phyloP scores from a whole-genome alignment of 768 basidiomycete species.

The Amanita subjunquillea region DNA sequence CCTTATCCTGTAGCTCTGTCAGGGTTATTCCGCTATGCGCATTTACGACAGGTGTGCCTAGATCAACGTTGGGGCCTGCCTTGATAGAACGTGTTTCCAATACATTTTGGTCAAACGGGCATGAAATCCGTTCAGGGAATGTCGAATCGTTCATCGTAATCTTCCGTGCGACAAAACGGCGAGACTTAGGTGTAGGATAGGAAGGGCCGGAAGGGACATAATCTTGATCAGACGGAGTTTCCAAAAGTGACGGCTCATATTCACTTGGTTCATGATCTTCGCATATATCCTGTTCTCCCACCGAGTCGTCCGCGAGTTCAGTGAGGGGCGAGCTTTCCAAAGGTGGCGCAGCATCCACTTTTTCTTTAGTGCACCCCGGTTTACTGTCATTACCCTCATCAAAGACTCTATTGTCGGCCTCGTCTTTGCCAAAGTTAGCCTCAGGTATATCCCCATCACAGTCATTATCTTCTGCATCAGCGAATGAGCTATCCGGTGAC shows the following conservation, averaged over 20 bases:
- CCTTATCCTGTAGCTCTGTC: constrained; percentile 42
- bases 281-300: background rate
- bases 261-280: constrained; percentile 2
- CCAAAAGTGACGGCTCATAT: constrained; percentile 1
- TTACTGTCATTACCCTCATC: background rate
- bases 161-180: background rate
- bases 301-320: background rate
- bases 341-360: background rate
- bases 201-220: background rate
- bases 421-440: background rate
- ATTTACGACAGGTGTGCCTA: constrained; percentile 48
- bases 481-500: constrained; percentile 2
- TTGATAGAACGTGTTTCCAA: background rate
- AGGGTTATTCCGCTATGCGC: constrained; percentile 54
- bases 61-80: constrained; percentile 13
- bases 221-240: background rate
- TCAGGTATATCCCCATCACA: background rate
- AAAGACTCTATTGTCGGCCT: too few species aligned
- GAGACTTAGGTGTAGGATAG: background rate
- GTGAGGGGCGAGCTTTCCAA: background rate
- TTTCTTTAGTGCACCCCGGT: background rate
- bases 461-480: background rate
- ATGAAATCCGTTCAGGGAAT: background rate
- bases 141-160: background rate
- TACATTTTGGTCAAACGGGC: background rate